Evolutionary conservation across 306 rosid genomes (phyloP).

Genomic region (Cercis canadensis): DNA sequence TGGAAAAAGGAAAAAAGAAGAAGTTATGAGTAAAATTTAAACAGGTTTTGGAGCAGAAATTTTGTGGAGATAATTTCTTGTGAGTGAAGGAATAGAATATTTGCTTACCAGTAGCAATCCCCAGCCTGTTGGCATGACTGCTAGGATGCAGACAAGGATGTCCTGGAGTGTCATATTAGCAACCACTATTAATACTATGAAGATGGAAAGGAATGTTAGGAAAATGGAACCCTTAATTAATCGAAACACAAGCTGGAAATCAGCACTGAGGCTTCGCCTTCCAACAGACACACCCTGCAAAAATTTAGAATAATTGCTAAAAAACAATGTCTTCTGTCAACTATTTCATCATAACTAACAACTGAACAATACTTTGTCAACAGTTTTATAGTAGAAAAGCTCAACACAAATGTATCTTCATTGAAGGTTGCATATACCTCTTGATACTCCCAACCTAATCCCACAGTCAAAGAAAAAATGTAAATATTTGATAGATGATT

Average conservation of each 20-base stretch:
- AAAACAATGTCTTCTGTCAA: too few relatives aligned
- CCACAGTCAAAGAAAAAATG: too few relatives aligned
- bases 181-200: slow-evolving; percentile 68
- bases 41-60: too few relatives aligned
- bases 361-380: too few relatives aligned
- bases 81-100: background rate
- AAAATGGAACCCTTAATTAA: slow-evolving; percentile 69
- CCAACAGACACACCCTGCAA: slow-evolving; percentile 78
- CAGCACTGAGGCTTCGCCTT: slow-evolving; percentile 83
- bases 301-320: background rate
- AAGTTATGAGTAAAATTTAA: too few relatives aligned
- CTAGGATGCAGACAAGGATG: slow-evolving; percentile 74
- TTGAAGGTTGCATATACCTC: slow-evolving; percentile 69
- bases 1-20: background rate
- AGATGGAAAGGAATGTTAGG: slow-evolving; percentile 58
- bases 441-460: too few relatives aligned
- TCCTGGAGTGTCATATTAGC: slow-evolving; percentile 72
- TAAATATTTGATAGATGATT: too few relatives aligned
- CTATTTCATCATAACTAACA: too few relatives aligned
- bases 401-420: slow-evolving; percentile 3
- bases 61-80: background rate
- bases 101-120: slow-evolving; percentile 84
- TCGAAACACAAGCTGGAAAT: slow-evolving; percentile 83
- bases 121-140: slow-evolving; percentile 98
- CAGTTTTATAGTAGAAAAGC: too few relatives aligned